These are phyloP conservation scores for Schwanniomyces occidentalis DNA, from an alignment of 805 yeast genomes.

Conservation along the genomic window DNA sequence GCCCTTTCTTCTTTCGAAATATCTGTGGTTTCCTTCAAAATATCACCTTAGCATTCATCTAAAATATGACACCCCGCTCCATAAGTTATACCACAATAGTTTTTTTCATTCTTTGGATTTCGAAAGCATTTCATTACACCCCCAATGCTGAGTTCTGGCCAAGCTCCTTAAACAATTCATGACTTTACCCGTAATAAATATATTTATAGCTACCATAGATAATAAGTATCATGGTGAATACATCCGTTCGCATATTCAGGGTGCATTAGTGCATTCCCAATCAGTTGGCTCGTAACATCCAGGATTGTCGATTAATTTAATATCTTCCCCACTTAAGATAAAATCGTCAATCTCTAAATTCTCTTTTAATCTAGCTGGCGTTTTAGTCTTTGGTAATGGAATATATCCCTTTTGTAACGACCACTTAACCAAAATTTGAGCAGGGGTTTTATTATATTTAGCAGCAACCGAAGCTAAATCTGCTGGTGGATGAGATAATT, in stretches of 20 bases:
- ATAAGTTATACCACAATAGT: no score
- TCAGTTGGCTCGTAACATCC: conserved; percentile 67
- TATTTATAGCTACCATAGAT: no score
- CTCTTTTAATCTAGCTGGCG: conserved; percentile 19
- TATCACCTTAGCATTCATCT: no score
- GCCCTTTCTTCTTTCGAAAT: no score
- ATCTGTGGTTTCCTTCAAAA: no score
- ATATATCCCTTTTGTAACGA: conserved; percentile 47
- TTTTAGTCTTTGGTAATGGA: conserved; percentile 35
- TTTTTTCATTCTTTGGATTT: no score
- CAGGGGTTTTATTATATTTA: conserved; percentile 41
- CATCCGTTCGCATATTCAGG: conserved; percentile 27
- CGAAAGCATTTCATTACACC: no score
- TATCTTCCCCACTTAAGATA: conserved; percentile 26
- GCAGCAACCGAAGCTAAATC: conserved; percentile 20
- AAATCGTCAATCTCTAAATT: conserved; percentile 27
- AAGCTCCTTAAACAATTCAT: no score
- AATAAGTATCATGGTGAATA: no score
- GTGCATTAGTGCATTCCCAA: conserved; percentile 71
- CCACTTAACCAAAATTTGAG: conserved; percentile 52
- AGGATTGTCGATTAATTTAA: conserved; percentile 27
- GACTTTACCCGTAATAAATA: no score
- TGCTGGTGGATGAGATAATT: conserved; percentile 21
- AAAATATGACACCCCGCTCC: no score
- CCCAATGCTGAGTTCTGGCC: no score